phyloP scores from a whole-genome alignment of 306 rosid species.

The Pueraria montana region DNA sequence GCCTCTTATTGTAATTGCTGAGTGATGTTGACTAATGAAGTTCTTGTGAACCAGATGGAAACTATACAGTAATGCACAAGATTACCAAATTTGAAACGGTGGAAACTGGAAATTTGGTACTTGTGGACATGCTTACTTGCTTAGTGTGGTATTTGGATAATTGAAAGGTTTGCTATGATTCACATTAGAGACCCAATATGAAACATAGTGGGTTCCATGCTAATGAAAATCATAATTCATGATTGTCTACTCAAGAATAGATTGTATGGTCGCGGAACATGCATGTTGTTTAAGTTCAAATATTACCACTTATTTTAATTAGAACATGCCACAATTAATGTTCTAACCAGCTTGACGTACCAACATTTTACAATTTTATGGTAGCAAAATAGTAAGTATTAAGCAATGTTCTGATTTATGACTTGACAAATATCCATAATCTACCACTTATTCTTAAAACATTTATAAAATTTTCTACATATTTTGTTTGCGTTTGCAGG shows the following conservation, averaged over 20 bases:
- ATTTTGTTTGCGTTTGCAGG: neutral
- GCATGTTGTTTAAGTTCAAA: slow-evolving; percentile 27
- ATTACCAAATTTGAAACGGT: neutral
- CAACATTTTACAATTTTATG: no score
- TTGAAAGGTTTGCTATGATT: neutral
- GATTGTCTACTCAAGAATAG: slow-evolving; percentile 43
- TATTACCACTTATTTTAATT: neutral
- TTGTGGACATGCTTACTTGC: slow-evolving; percentile 27
- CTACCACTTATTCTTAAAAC: neutral
- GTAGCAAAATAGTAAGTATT: neutral
- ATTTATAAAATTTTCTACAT: neutral
- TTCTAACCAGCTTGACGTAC: neutral
- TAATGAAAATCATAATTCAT: slow-evolving; percentile 36
- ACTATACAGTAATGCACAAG: neutral
- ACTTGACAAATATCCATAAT: neutral
- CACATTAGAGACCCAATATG: slow-evolving; percentile 3
- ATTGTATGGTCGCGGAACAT: slow-evolving; percentile 28
- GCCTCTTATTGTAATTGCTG: slow-evolving; percentile 17
- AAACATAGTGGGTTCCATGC: slow-evolving; percentile 46
- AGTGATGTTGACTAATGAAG: slow-evolving; percentile 16
- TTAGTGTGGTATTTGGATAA: neutral
- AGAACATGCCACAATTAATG: slow-evolving; percentile 2
- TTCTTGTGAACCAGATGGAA: slow-evolving; percentile 3
- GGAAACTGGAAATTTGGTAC: slow-evolving; percentile 21
- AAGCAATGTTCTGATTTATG: neutral